Evolutionary conservation across 495 filamentous ascomycete genomes (phyloP).

Genomic region (Tricharina praecox): DNA sequence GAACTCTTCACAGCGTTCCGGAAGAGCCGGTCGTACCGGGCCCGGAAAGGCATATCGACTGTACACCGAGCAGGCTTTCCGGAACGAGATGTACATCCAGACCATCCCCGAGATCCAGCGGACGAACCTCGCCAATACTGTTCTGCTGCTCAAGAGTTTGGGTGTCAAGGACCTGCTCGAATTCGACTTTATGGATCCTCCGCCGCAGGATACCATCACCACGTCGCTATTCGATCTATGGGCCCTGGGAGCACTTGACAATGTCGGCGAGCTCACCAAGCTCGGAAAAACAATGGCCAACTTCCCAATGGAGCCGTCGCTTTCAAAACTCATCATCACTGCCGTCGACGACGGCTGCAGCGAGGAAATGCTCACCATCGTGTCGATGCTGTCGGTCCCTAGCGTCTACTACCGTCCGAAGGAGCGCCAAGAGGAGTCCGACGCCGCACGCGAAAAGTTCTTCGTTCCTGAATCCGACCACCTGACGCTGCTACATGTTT

Average conservation of each 20-base stretch:
- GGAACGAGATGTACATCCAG: conserved; percentile 92
- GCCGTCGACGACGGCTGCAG: conserved; percentile 73
- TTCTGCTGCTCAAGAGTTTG: conserved; percentile 82
- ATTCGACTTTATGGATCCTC: conserved; percentile 99
- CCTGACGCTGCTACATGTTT: conserved; percentile 87
- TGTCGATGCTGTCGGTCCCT: conserved; percentile 93
- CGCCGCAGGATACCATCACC: conserved; percentile 92
- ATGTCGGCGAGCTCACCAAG: conserved; percentile 77
- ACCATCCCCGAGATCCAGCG: conserved; percentile 97
- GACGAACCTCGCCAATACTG: conserved; percentile 88
- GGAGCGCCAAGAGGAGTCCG: conserved; percentile 91
- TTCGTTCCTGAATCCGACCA: conserved; percentile 97
- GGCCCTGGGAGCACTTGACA: conserved; percentile 86
- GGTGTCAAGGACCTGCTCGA: conserved; percentile 90
- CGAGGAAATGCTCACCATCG: conserved; percentile 96
- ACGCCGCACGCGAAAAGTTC: conserved; percentile 94
- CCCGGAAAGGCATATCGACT: conserved; percentile 91
- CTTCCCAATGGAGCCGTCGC: conserved; percentile 75
- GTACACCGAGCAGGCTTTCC: conserved; percentile 86
- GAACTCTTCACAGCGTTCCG: conserved; percentile 83
- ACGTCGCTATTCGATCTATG: conserved; percentile 96
- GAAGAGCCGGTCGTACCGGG: conserved; percentile 84
- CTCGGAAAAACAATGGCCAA: conserved; percentile 87
- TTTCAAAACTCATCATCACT: conserved; percentile 87
- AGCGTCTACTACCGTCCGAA: conserved; percentile 96